Conservation (phyloP, 352 stramenopile genomes). For the Pythium brassicae region DNA sequence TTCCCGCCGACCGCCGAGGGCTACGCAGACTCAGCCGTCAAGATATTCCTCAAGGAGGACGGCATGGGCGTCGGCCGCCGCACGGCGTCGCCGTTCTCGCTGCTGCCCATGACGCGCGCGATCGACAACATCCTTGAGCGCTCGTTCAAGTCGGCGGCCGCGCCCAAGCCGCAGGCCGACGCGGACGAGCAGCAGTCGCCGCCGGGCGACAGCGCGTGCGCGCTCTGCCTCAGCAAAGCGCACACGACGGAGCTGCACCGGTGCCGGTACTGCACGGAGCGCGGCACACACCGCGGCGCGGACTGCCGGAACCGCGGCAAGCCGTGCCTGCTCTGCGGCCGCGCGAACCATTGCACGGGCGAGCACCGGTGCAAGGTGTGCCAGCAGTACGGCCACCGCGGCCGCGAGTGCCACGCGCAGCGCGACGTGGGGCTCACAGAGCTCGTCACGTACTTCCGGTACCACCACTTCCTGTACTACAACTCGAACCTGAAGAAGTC, state of each 20-base stretch:
- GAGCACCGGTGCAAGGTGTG: conserved; percentile 81
- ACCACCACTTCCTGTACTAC: conserved; percentile 87
- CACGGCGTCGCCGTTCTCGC: conserved; percentile 62
- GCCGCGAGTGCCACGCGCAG: conserved; percentile 78
- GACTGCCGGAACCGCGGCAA: conserved; percentile 72
- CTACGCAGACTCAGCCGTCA: conserved; percentile 74
- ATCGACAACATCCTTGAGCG: conserved; percentile 76
- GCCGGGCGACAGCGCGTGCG: conserved; percentile 28
- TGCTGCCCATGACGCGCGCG: conserved; percentile 69
- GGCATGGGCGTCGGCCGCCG: conserved; percentile 63
- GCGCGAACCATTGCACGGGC: conserved; percentile 71
- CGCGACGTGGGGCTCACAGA: conserved; percentile 77
- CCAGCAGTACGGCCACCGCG: conserved; percentile 78
- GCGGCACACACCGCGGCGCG: conserved; percentile 64
- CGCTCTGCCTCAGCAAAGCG: conserved; percentile 56
- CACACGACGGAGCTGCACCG: conserved; percentile 72
- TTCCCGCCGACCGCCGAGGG: conserved; percentile 80
- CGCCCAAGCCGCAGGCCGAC: conserved; percentile 6
- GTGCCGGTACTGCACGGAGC: conserved; percentile 79
- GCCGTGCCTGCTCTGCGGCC: conserved; percentile 64
- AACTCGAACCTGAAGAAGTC: conserved; percentile 86
- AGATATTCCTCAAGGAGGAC: conserved; percentile 80
- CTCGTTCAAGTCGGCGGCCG: conserved; percentile 41
- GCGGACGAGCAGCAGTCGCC: not conserved
- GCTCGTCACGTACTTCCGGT: conserved; percentile 82